These are phyloP conservation scores for Artemisia annua DNA, from an alignment of 129 eudicot species.

Conservation along the genomic window DNA sequence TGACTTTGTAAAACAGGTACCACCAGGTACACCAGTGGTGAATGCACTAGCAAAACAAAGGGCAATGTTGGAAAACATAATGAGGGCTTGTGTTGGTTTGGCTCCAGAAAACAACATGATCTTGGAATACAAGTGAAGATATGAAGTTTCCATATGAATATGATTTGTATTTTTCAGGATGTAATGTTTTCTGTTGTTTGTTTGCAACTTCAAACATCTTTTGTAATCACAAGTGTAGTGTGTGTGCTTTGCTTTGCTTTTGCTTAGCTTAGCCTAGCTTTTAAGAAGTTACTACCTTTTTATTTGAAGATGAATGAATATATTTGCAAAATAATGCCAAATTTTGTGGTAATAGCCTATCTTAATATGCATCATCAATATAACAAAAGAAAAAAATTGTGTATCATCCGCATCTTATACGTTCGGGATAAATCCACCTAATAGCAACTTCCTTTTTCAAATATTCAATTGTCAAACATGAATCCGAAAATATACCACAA, in stretches of 20 bases:
- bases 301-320: conserved; percentile 17
- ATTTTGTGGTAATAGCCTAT: conserved; percentile 12
- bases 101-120: conserved; percentile 99
- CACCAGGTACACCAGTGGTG: conserved; percentile 99
- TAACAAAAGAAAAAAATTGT: no score
- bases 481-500: no score
- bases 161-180: conserved; percentile 24
- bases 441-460: no score
- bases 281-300: conserved; percentile 13
- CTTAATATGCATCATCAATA: neutral
- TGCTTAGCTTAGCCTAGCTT: conserved; percentile 27
- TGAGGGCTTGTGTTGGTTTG: conserved; percentile 98
- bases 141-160: conserved; percentile 4
- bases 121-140: conserved; percentile 88
- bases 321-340: conserved; percentile 23
- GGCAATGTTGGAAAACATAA: conserved; percentile 95
- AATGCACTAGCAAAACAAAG: conserved; percentile 95
- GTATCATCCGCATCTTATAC: no score
- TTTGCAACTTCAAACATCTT: conserved; percentile 9
- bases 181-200: conserved; percentile 21
- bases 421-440: no score
- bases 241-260: conserved; percentile 28
- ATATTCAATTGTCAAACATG: no score
- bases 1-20: conserved; percentile 55
- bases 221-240: conserved; percentile 26